phyloP scores from a whole-genome alignment of 108 stramenopile species.

The Cyclostephanos invisitatus region DNA sequence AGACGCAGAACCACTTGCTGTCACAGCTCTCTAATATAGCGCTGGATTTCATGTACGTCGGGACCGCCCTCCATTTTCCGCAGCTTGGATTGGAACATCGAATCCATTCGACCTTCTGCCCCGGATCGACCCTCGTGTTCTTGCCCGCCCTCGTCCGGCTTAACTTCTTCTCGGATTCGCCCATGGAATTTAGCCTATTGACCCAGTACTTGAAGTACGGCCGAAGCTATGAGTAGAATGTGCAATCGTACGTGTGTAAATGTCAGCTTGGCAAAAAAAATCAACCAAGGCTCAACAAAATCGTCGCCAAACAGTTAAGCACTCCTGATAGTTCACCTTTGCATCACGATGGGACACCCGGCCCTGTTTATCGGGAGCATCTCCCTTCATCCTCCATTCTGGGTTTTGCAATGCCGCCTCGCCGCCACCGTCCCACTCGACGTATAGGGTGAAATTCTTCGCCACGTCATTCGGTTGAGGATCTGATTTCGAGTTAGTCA shows the following conservation, averaged over 20 bases:
- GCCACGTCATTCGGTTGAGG: constrained; percentile 13
- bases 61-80: constrained; percentile 81
- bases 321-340: constrained; percentile 20
- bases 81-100: constrained; percentile 85
- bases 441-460: constrained; percentile 35
- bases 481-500: constrained; percentile 8
- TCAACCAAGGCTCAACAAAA: background rate
- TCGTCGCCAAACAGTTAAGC: background rate
- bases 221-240: constrained; percentile 27
- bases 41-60: constrained; percentile 77
- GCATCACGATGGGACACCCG: constrained; percentile 47
- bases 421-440: constrained; percentile 47
- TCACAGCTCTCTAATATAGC: constrained; percentile 59
- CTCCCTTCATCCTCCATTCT: constrained; percentile 53
- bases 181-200: constrained; percentile 43
- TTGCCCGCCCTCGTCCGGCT: constrained; percentile 37
- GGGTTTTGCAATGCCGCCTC: constrained; percentile 42
- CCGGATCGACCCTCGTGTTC: constrained; percentile 36
- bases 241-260: background rate
- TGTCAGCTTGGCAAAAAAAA: background rate
- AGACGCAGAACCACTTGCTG: constrained; percentile 87
- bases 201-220: constrained; percentile 51
- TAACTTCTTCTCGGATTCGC: constrained; percentile 44
- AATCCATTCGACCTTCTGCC: constrained; percentile 69
- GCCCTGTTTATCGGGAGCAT: constrained; percentile 48